Base-by-base conservation (phyloP, 2,329 filamentous ascomycete genomes). In the Aureobasidium sp. region DNA sequence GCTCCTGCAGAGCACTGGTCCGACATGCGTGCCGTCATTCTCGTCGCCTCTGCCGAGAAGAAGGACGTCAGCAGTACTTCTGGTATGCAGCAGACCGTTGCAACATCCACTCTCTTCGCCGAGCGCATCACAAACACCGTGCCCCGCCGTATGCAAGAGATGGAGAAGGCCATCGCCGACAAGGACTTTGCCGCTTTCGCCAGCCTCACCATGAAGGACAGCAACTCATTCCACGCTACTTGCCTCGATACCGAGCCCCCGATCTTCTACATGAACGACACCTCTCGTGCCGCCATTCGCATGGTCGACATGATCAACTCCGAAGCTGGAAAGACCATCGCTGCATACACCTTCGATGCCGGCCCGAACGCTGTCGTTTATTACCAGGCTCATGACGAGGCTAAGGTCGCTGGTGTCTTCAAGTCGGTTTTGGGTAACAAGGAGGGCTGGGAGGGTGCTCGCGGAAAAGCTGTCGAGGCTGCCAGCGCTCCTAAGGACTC, bases 191-290 rank as follows among this genome's bases (percentile, higher is more conserved):
- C 86, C 69, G 80, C 83, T 24, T 99, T 99, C 72, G 94, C 88
- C 27, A 86, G 90, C 73, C 83, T 97, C 65, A 96, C 94, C 17
- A 99, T 97, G 92, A 88, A 87, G 74, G 94, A 99, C 74, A 95
- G 89, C 72, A 99, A 99, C 79, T 90, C 87, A 64, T 99, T 99
- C 85, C 94, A 99, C 76, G 90, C 94, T 41, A 91, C 88, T 63
- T 97, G 94, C 74, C 81, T 95, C 69, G 94, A 99, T 74, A 97
- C 94, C 1, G 92, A 91, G 77, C 94, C 95, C 48, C 94, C 95
- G 20, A 99, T 99, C 73, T 97, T 96, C 77, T 99, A 99, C 81
- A 87, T 99, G 82, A 99, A 97, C 77, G 94, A 99, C 73, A 87
- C 93, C 17, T 93, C 88, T 24, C 82, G 89, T 41, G 91, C 93